A percentile compares a stretch with the other conserved stretches of the same genome.
These are phyloP conservation scores for Sclerotinia sclerotiorum DNA, from an alignment of 2,329 filamentous ascomycete species.

Conservation along the genomic window DNA sequence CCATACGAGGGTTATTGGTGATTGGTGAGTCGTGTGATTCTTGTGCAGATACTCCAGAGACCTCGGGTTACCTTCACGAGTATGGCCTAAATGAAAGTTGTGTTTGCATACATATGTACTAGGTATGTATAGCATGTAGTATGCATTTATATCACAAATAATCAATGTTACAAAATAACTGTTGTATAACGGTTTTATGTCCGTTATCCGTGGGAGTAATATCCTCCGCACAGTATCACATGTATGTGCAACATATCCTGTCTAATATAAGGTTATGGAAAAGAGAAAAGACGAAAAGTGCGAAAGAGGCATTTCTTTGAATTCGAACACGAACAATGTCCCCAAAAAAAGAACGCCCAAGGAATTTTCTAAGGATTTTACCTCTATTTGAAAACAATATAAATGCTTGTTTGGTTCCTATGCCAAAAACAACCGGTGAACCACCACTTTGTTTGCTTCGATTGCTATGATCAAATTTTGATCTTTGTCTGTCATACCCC, in stretches of 20 bases:
- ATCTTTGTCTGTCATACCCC: not conserved
- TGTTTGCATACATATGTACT: not conserved
- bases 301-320: not conserved
- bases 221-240: not conserved
- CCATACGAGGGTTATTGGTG: no score
- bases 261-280: not conserved
- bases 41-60: no score
- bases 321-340: not conserved
- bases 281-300: not conserved
- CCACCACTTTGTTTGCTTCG: not conserved
- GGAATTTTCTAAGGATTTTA: constrained; percentile 6
- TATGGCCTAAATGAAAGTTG: not conserved
- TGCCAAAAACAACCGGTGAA: constrained; percentile 8
- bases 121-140: not conserved
- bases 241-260: not conserved
- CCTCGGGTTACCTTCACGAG: not conserved
- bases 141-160: not conserved
- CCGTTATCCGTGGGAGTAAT: constrained; percentile 12
- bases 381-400: not conserved
- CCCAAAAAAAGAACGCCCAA: not conserved
- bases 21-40: no score
- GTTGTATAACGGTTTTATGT: constrained; percentile 16
- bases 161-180: constrained; percentile 4
- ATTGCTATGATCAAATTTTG: constrained; percentile 18
- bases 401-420: constrained; percentile 4